Evolutionary conservation across 257 asterid genomes (phyloP).

Genomic region (Voacanga thouarsii): DNA sequence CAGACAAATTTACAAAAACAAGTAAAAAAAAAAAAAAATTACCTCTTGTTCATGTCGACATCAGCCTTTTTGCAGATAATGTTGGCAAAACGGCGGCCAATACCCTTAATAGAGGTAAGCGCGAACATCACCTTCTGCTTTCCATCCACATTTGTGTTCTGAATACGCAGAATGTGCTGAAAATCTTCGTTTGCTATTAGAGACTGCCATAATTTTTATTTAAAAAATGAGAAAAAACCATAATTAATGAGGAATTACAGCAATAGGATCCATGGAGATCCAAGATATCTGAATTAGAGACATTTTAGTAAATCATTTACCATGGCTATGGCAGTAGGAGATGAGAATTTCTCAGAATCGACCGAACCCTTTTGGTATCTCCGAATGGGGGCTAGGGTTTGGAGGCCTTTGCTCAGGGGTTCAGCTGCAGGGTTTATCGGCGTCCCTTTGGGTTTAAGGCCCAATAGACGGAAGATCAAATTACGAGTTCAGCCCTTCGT

Average conservation of each 20-base stretch:
- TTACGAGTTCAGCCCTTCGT: neutral
- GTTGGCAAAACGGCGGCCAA: slow-evolving; percentile 93
- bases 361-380: neutral
- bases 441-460: neutral
- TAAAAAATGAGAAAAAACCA: neutral
- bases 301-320: neutral
- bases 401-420: neutral
- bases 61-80: slow-evolving; percentile 91
- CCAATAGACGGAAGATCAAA: neutral
- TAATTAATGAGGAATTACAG: neutral
- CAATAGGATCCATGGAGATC: neutral
- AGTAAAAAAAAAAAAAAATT: too few relatives aligned
- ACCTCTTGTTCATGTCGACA: slow-evolving; percentile 94
- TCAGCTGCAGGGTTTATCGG: neutral
- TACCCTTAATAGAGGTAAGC: slow-evolving; percentile 91
- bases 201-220: slow-evolving; percentile 37
- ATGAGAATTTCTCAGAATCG: neutral
- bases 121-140: slow-evolving; percentile 97
- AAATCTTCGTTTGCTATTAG: slow-evolving; percentile 81
- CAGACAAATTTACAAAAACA: too few relatives aligned
- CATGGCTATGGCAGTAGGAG: neutral
- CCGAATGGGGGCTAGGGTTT: neutral
- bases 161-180: slow-evolving; percentile 97
- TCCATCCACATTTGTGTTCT: slow-evolving; percentile 89
- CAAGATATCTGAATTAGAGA: neutral